phyloP scores from a whole-genome alignment of 495 filamentous ascomycete species.

The Aspergillus panamensis region DNA sequence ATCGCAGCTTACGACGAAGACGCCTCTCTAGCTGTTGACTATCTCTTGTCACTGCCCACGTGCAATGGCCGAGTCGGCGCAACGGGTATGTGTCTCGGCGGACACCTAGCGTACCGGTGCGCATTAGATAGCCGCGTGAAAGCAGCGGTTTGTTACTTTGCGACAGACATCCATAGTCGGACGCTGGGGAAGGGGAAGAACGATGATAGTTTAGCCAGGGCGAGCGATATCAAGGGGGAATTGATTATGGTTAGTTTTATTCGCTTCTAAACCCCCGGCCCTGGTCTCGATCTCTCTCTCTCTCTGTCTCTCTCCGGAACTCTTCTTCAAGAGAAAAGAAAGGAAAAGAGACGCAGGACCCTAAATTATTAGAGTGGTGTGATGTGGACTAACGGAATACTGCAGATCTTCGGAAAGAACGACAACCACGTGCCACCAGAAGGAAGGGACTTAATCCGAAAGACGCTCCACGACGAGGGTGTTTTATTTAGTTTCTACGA shows the following conservation, averaged over 20 bases:
- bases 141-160: slow-evolving; percentile 84
- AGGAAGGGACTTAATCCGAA: slow-evolving; percentile 82
- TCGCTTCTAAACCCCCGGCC: too few species aligned
- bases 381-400: slow-evolving; percentile 9
- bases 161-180: slow-evolving; percentile 80
- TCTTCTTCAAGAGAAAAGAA: background rate
- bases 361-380: too few species aligned
- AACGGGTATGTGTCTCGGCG: slow-evolving; percentile 95
- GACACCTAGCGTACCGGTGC: slow-evolving; percentile 82
- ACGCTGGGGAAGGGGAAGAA: slow-evolving; percentile 67
- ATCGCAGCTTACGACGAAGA: slow-evolving; percentile 89
- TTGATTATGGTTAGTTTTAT: slow-evolving; percentile 57
- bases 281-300: too few species aligned
- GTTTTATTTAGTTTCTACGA: slow-evolving; percentile 83
- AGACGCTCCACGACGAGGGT: slow-evolving; percentile 73
- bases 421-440: slow-evolving; percentile 87
- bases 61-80: slow-evolving; percentile 83
- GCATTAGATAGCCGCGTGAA: slow-evolving; percentile 73
- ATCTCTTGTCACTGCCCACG: slow-evolving; percentile 68
- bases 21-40: slow-evolving; percentile 65
- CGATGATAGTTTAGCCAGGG: slow-evolving; percentile 62
- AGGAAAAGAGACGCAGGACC: background rate
- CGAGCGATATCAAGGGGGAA: slow-evolving; percentile 74
- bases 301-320: background rate
- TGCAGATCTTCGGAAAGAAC: slow-evolving; percentile 73